These are phyloP conservation scores for Vitis rupestris DNA, from an alignment of 164 flowering plant genomes.

Conservation along the genomic window DNA sequence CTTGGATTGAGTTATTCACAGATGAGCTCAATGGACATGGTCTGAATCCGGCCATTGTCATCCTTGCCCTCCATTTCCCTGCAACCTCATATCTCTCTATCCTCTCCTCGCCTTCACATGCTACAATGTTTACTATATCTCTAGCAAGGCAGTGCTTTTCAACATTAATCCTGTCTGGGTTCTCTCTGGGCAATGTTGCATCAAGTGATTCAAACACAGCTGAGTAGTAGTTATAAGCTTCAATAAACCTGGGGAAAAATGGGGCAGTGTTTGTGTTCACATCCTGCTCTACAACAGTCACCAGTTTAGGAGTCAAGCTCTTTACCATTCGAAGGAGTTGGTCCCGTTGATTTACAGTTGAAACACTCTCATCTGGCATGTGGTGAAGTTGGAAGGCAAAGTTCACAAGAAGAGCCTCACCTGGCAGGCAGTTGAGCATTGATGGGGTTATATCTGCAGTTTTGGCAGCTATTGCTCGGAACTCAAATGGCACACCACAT, in stretches of 20 bases:
- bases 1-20: conserved; percentile 44
- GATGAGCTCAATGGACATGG: conserved; percentile 51
- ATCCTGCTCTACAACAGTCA: conserved; percentile 92
- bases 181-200: conserved; percentile 76
- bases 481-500: conserved; percentile 64
- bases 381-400: conserved; percentile 98
- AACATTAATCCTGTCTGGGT: conserved; percentile 87
- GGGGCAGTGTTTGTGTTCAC: conserved; percentile 95
- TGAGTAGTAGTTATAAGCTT: conserved; percentile 85
- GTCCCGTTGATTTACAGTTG: conserved; percentile 82
- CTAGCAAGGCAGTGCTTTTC: conserved; percentile 91
- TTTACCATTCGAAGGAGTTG: conserved; percentile 87
- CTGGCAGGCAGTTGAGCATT: conserved; percentile 53
- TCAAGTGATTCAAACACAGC: conserved; percentile 92
- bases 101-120: conserved; percentile 95
- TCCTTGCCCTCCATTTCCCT: conserved; percentile 96
- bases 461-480: conserved; percentile 57
- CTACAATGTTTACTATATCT: conserved; percentile 89
- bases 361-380: conserved; percentile 99
- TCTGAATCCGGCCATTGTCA: conserved; percentile 91
- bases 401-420: conserved; percentile 81
- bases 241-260: conserved; percentile 76
- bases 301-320: conserved; percentile 80
- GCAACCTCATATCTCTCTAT: conserved; percentile 94
- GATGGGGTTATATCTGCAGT: conserved; percentile 59